Percentiles rank a stretch among this genome's conserved stretches.
These are phyloP conservation scores for Kwoniella sp. DNA, from an alignment of 768 basidiomycete genomes.

Conservation along the genomic window DNA sequence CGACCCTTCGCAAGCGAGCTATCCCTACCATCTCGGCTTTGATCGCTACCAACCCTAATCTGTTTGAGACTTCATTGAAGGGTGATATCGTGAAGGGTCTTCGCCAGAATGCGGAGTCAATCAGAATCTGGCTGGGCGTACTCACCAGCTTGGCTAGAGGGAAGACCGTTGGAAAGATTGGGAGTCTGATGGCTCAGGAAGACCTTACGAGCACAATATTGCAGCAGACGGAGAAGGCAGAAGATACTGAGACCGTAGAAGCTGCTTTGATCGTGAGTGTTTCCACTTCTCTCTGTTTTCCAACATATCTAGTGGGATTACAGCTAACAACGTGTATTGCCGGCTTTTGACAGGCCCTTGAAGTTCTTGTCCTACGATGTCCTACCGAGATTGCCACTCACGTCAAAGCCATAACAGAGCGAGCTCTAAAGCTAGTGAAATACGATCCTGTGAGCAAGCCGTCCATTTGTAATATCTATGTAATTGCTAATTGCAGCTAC, in stretches of 20 bases:
- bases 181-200: conserved; percentile 30
- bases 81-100: conserved; percentile 60
- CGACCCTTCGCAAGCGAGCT: conserved; percentile 87
- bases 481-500: not conserved
- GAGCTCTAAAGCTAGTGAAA: conserved; percentile 77
- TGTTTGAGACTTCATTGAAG: conserved; percentile 66
- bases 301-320: too few species aligned
- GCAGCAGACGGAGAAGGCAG: conserved; percentile 34
- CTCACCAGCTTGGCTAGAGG: conserved; percentile 69
- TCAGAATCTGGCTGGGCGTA: conserved; percentile 63
- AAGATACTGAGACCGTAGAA: conserved; percentile 46
- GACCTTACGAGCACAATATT: conserved; percentile 32
- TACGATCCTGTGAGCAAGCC: conserved; percentile 92
- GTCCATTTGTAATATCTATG: not conserved
- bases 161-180: conserved; percentile 57
- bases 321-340: not conserved
- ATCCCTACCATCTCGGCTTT: conserved; percentile 80
- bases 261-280: conserved; percentile 44
- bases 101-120: conserved; percentile 22
- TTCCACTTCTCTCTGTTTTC: too few species aligned
- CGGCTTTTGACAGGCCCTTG: conserved; percentile 87
- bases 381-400: conserved; percentile 78
- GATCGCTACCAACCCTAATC: conserved; percentile 66
- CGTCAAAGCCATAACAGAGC: conserved; percentile 67
- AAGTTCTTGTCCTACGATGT: conserved; percentile 78